Base-by-base conservation (phyloP, 257 asterid genomes). In the Nicotiana attenuata region DNA sequence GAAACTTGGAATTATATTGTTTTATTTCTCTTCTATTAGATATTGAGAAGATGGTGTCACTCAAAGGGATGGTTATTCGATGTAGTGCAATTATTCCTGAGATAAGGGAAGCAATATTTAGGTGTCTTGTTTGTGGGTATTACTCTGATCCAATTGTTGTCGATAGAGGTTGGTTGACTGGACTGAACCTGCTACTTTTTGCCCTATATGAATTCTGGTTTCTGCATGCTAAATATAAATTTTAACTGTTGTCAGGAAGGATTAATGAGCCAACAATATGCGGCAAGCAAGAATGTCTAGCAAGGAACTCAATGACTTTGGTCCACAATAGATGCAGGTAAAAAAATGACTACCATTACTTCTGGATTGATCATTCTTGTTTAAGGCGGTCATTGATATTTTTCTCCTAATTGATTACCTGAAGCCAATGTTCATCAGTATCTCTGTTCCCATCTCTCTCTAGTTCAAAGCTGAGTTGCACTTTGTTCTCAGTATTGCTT, bases 241-340 rank as follows among this genome's bases (percentile, higher is more conserved):
- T 83, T 15, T 50, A 67, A 59, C 53, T 81, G 76, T 76, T 87
- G 20, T 47, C 93, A 96, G 98, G 99, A 73, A 90, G 97, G 88
- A 89, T 96, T 71, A 89, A 75, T 73, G 99, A 96, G 87, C 99
- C 99, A 0, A 86, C 92, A 60, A 80, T 84, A 47, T 96, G 98
- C 85, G 91, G 87, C 81, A 96, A 91, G 89, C 94, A 84, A 87
- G 99, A 96, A 88, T 96, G 99, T 79, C 97, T 84, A 31, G 92
- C 99, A 59, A 88, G 76, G 71, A 93, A 94, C 85, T 90, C 99
- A 80, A 96, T 94, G 99, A 91, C 97, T 63, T 89, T 96, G 80
- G 93, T 94, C 77, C 99, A 96, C 89, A 96, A 96, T 88, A 86
- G 98, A 78, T 96, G 98, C 98, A 93, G 99, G 98, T 96, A 91